Evolutionary conservation across 2,329 filamentous ascomycete species (phyloP).

Genomic region (Ophiostoma montium): DNA sequence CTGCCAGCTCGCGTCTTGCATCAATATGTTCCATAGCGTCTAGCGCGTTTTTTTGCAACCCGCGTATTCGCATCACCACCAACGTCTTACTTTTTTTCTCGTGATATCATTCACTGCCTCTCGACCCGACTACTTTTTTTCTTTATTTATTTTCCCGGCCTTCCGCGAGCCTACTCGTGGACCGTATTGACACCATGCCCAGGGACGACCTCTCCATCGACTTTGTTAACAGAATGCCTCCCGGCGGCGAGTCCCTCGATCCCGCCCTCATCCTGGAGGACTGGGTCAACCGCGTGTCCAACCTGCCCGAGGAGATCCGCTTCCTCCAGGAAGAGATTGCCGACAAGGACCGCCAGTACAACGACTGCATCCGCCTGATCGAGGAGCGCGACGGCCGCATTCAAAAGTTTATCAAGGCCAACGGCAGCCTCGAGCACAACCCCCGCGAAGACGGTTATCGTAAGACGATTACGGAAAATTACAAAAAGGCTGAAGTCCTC

Average conservation of each 20-base stretch:
- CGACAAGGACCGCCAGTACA: constrained; percentile 61
- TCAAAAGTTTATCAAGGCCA: constrained; percentile 67
- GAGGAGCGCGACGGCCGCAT: constrained; percentile 59
- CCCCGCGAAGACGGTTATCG: constrained; percentile 60
- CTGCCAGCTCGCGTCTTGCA: background rate
- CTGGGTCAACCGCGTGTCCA: constrained; percentile 61
- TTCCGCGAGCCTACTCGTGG: background rate
- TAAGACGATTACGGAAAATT: constrained; percentile 53
- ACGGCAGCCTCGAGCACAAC: constrained; percentile 59
- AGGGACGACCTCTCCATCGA: constrained; percentile 61
- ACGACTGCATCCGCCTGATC: constrained; percentile 54
- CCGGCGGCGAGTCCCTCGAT: constrained; percentile 44
- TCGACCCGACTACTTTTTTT: background rate
- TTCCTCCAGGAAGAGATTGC: constrained; percentile 74
- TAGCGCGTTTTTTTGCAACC: background rate
- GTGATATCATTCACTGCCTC: too few relatives aligned
- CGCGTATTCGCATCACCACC: background rate
- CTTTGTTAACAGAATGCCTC: constrained; percentile 53
- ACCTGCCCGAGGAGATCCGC: constrained; percentile 67
- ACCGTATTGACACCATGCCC: constrained; percentile 35
- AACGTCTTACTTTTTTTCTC: background rate
- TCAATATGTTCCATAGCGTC: background rate
- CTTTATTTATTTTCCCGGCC: background rate
- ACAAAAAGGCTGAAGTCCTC: constrained; percentile 51
- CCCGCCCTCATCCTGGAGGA: constrained; percentile 62